Base-by-base conservation (phyloP, 331 rosid species). In the Dryas integrifolia region DNA sequence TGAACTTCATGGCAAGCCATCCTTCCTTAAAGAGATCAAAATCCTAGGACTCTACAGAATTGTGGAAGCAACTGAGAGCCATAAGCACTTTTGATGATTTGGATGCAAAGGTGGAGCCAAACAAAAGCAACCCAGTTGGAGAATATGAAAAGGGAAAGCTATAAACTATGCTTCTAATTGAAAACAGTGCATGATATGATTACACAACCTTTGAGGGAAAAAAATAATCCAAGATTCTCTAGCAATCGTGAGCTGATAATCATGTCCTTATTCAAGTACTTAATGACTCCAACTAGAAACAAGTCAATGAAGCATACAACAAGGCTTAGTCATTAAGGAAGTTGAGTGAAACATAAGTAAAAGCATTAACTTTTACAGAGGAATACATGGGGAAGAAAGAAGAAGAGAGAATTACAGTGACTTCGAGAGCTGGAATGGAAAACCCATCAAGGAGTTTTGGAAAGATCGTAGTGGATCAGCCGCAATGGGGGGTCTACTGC, bases 1-100 rank as follows among this genome's bases (percentile, higher is more conserved):
- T 81, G 90, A 78, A 51, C 73, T 81, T 85, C 90, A 26, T 47
- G 70, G 55, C 70, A 63, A 78, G 72, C 82, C 97, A 91, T 91
- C 75, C 71, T 80, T 49, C 43, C 65, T 48, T 48, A 21, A 62
- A 71, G 7, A 76, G 76, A 83, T 72, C 85, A 84, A 62, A 77
- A 79, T 44, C 73, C 72, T 67, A 78, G 57, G 58, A 49, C 45
- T 73, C 8, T 39, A 30, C 51, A 10, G 41, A 47, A 57, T 55
- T 45, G 60, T 47, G 69, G 77, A 73, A 74, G 69, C 65, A 75
- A 58, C 56, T 52, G 58, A 58, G 41, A 80, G 79, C 79, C 51
- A 73, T 2, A 67, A 74, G 71, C 49, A 5, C 38, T 58, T 46
- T 4, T 15, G 59, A n/a, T 9, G 57, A 60, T 30, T 9, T 63